Evolutionary conservation across 805 yeast genomes (phyloP).

Genomic region (Saccharomycopsis javanensis): DNA sequence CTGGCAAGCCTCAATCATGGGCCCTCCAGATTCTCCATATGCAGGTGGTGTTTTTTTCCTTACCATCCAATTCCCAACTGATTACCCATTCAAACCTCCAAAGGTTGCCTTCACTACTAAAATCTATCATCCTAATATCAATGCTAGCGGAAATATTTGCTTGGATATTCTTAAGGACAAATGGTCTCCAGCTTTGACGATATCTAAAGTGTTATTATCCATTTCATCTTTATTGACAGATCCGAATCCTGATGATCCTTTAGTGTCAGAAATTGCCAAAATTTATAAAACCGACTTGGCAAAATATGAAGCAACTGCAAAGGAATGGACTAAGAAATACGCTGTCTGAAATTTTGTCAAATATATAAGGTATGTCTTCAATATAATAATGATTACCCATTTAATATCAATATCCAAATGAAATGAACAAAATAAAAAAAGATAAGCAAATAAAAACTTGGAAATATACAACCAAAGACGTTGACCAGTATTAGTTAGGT

Average conservation of each 20-base stretch:
- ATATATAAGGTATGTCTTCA: not conserved
- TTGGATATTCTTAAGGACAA: slow-evolving; percentile 94
- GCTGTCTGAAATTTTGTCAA: slow-evolving; percentile 51
- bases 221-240: slow-evolving; percentile 94
- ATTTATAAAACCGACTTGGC: slow-evolving; percentile 89
- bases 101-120: slow-evolving; percentile 87
- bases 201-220: slow-evolving; percentile 88
- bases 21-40: slow-evolving; percentile 90
- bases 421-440: too few species aligned
- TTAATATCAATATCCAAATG: not conserved
- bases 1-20: slow-evolving; percentile 99
- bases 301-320: slow-evolving; percentile 92
- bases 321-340: slow-evolving; percentile 97
- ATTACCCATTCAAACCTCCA: slow-evolving; percentile 98
- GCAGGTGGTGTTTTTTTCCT: slow-evolving; percentile 93
- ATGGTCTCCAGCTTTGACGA: slow-evolving; percentile 98
- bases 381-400: not conserved
- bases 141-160: slow-evolving; percentile 92
- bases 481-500: not conserved
- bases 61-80: slow-evolving; percentile 96
- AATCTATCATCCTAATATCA: slow-evolving; percentile 96
- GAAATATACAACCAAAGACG: too few species aligned
- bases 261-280: slow-evolving; percentile 97
- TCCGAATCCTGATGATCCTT: slow-evolving; percentile 98
- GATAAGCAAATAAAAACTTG: too few species aligned